Base-by-base conservation (phyloP, 345 rosid species). In the Brassica incana region DNA sequence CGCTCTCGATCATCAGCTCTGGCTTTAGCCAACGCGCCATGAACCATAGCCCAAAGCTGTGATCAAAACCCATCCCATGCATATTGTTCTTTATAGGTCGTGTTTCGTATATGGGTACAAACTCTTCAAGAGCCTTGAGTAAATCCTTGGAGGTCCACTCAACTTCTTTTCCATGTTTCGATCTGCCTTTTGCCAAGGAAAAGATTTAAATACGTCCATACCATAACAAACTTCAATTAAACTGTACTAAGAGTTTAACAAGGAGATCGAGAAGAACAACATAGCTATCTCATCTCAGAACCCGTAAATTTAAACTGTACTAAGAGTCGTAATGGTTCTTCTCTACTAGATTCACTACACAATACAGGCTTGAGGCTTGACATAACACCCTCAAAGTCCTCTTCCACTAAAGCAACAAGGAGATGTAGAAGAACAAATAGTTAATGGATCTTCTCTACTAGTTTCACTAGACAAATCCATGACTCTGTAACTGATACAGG, bases 41-140 rank as follows among this genome's bases (percentile, higher is more conserved):
- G 87, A 93, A 96, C 99, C 99, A 96, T 73, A 96, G 88, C 43
- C 99, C 99, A 85, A 92, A 96, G 88, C 98, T 96, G 77, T 96
- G 99, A 80, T 96, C 99, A 79, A 96, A 96, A 73, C 99, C 98
- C 99, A 96, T 96, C 38, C 98, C 99, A 71, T 89, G 82, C 93
- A 93, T 84, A 84, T 93, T 96, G 83, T 96, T 93, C 81, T 93
- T 89, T 2, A 96, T 93, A 1, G 98, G 99, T 1, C 99, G 86
- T 14, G 89, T 86, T 82, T 96, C 99, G 76, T 96, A 96, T 76
- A 92, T 89, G 1, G 93, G 94, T 32, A 96, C 90, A 85, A 96
- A 96, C 85, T 93, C 98, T 85, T 90, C 98, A 77, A 93, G 79
- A 67, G 84, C 97, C 83, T 92, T 93, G 81, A 88, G 81, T 78